Evolutionary conservation across 2,329 filamentous ascomycete genomes (phyloP), one percentile per base, ranked within the genome.

Genomic region (Cercospora zeina): DNA sequence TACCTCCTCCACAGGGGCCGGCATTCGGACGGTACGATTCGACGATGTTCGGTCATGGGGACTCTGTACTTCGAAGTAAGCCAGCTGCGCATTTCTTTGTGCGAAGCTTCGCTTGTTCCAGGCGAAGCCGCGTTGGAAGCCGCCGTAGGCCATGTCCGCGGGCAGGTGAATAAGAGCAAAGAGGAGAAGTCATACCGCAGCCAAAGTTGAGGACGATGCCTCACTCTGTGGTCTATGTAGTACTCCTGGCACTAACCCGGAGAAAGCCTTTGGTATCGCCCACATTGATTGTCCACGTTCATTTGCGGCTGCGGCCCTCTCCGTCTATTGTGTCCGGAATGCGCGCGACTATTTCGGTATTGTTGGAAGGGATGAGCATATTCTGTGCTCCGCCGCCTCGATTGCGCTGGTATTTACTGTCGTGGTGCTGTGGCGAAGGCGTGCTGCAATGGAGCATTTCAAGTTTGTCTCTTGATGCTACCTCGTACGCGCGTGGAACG

Each of bases 41-140:
- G 37, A 21, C 7, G 27, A 5, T 11, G 27, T 11, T 34, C 37
- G 50, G 14, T 54, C 39, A 54, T 49, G 10, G 30, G 37, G 16
- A 49, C 19, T 36, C 58, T 60, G 58, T 31, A 60, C 19, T 19
- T 30, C 37, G 47, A 60, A 60, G 50, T 60, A 49, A 60, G 58
- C 58, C 58, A 45, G 51, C 14, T 53, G 45, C 21, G 56, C 56
- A 39, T 42, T 51, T 39, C 45, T 47, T 53, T 59, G 56, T 53
- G 56, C 45, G 21, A 51, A 16, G 24, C 27, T 45, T 37, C 56
- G 56, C 34, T 51, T 59, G 33, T 59, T 59, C 47, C 56, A 53
- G 24, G 47, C 42, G 31, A 51, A 4, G 31, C 56, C 56, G 37
- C 56, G 56, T 19, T 37, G 45, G 37, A 51, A 59, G 31, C 56